Evolutionary conservation across 1,139 yeast species (phyloP).

Genomic region (Zygoascus hellenicus): DNA sequence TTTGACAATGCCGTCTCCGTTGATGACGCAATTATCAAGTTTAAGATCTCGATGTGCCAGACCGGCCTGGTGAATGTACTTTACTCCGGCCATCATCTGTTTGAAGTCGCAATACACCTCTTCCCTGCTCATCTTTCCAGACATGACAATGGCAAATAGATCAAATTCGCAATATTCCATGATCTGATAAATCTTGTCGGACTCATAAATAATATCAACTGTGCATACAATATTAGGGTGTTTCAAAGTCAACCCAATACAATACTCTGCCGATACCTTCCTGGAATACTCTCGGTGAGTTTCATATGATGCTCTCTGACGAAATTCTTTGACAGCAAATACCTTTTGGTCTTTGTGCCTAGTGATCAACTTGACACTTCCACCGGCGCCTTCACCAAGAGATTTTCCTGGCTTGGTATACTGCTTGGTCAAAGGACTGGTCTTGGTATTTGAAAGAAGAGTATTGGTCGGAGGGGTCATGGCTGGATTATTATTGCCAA

Average conservation of each 20-base stretch:
- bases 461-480: neutral
- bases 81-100: conserved; percentile 77
- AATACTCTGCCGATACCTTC: conserved; percentile 91
- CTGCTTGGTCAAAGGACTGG: conserved; percentile 54
- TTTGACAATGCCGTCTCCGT: conserved; percentile 77
- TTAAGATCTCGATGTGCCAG: conserved; percentile 89
- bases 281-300: conserved; percentile 82
- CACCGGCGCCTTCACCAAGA: conserved; percentile 96
- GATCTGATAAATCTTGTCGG: conserved; percentile 79
- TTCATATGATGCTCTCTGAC: conserved; percentile 72
- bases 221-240: conserved; percentile 91
- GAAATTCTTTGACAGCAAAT: conserved; percentile 90
- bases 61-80: conserved; percentile 80
- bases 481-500: neutral
- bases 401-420: conserved; percentile 81
- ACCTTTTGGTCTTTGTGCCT: conserved; percentile 62
- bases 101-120: conserved; percentile 89
- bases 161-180: conserved; percentile 96
- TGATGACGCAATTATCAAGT: conserved; percentile 89
- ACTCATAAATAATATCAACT: conserved; percentile 84
- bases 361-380: conserved; percentile 72
- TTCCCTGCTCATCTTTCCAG: conserved; percentile 79
- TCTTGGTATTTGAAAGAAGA: conserved; percentile 14
- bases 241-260: conserved; percentile 85
- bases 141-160: conserved; percentile 91